These are phyloP conservation scores for Trametes cubensis DNA, from an alignment of 768 basidiomycete species.

Conservation along the genomic window DNA sequence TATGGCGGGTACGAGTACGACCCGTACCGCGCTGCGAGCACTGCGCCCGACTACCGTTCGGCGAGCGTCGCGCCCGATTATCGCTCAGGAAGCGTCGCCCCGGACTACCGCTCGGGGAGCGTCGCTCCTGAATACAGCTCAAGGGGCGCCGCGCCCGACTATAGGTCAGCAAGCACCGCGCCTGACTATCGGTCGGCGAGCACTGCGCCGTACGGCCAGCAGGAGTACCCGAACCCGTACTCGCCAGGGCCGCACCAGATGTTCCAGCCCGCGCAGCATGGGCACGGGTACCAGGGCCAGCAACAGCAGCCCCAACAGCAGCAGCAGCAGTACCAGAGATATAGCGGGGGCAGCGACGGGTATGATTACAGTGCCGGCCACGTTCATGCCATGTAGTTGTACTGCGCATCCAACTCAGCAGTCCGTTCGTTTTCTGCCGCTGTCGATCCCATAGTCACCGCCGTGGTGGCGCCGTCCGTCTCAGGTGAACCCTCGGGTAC, in stretches of 20 bases:
- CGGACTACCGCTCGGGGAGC: conserved; percentile 18
- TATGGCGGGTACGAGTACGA: conserved; percentile 24
- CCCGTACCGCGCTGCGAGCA: conserved; percentile 18
- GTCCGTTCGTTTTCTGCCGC: conserved; percentile 4
- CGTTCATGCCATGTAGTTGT: conserved; percentile 33
- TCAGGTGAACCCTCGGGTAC: background rate
- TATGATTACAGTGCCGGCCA: conserved; percentile 31
- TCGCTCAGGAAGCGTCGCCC: conserved; percentile 12
- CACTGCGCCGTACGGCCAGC: conserved; percentile 13
- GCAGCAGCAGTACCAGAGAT: conserved; percentile 23
- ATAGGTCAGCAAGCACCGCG: conserved; percentile 7
- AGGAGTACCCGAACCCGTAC: conserved; percentile 21
- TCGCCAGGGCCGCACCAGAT: conserved; percentile 20
- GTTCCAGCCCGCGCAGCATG: conserved; percentile 16
- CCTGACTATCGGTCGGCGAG: conserved; percentile 14
- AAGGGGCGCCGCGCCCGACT: conserved; percentile 16
- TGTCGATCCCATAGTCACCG: background rate
- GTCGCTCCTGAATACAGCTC: conserved; percentile 17
- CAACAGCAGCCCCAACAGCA: conserved; percentile 16
- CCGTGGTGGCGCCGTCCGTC: no score
- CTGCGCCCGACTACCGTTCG: conserved; percentile 23
- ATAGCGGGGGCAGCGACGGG: conserved; percentile 20
- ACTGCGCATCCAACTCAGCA: background rate
- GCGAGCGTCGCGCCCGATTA: conserved; percentile 16
- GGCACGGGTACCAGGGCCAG: background rate